A percentile compares a stretch with the other conserved stretches of the same genome.
Conservation (phyloP, 163 green algal genomes). For the Prototheca cutis region DNA sequence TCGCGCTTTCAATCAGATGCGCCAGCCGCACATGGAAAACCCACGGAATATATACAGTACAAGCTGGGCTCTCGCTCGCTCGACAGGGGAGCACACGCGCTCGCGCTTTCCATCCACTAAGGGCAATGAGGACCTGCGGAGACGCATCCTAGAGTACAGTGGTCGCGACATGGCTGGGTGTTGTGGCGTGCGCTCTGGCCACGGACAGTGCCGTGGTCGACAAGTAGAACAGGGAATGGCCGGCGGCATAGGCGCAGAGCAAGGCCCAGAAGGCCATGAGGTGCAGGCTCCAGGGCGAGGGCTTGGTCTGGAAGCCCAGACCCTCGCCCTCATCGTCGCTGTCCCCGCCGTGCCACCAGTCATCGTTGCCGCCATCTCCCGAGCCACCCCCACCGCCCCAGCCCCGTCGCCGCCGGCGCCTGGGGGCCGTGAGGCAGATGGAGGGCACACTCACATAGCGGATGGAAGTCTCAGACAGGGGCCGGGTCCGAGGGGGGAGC, state of each 20-base stretch:
- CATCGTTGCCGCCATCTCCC: constrained; percentile 8
- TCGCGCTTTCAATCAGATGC: no score
- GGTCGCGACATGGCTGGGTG: no score
- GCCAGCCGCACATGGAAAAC: no score
- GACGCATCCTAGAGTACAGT: no score
- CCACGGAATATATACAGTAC: no score
- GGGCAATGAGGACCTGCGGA: no score
- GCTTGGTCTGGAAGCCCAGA: background rate
- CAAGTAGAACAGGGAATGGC: background rate
- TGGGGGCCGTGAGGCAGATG: constrained; percentile 1
- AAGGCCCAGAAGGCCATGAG: constrained; percentile 14
- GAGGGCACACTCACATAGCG: constrained; percentile 11
- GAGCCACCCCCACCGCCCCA: constrained; percentile 2
- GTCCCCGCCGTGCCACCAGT: background rate
- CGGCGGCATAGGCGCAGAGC: constrained; percentile 2
- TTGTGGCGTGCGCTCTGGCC: no score
- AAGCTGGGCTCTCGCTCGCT: no score
- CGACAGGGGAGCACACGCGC: no score
- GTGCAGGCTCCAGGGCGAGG: constrained; percentile 3
- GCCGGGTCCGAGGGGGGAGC: background rate
- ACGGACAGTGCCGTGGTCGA: background rate
- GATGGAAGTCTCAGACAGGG: background rate
- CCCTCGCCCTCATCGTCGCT: constrained; percentile 8
- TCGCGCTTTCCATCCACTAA: no score
- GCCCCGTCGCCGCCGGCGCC: constrained; percentile 3